phyloP scores from a whole-genome alignment of 371 early-diverging fungal genomes.

The Batkoa obscura region DNA sequence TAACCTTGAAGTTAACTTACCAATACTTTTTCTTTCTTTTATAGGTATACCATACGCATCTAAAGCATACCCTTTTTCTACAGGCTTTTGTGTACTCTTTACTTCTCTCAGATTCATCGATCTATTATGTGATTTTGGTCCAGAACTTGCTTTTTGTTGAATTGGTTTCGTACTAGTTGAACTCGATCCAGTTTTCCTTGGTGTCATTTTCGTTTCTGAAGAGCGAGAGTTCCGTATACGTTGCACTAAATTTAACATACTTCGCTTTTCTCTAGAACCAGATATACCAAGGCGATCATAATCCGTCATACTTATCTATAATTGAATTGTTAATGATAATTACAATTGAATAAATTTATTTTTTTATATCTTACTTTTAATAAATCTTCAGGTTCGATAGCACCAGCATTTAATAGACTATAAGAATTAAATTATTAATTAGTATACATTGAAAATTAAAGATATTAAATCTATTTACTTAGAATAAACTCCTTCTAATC shows the following conservation, averaged over 20 bases:
- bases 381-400: background rate
- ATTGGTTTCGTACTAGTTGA: background rate
- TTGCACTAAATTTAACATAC: background rate
- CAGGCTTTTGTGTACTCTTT: too few species aligned
- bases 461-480: slow-evolving; percentile 7
- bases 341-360: background rate
- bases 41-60: slow-evolving; percentile 10
- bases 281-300: background rate
- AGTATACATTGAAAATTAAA: too few species aligned
- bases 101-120: too few species aligned
- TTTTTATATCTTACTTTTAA: background rate
- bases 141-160: too few species aligned
- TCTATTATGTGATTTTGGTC: too few species aligned
- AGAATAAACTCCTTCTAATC: slow-evolving; percentile 14
- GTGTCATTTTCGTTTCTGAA: background rate
- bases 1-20: background rate
- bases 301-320: too few species aligned
- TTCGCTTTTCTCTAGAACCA: background rate
- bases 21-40: slow-evolving; percentile 3
- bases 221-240: background rate
- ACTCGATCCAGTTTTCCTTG: background rate
- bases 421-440: background rate
- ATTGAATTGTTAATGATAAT: background rate
- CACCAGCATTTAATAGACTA: slow-evolving; percentile 2
- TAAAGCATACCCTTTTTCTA: background rate